These are phyloP conservation scores for Globisporangium echinulatum DNA, from an alignment of 352 stramenopile genomes.

Conservation along the genomic window DNA sequence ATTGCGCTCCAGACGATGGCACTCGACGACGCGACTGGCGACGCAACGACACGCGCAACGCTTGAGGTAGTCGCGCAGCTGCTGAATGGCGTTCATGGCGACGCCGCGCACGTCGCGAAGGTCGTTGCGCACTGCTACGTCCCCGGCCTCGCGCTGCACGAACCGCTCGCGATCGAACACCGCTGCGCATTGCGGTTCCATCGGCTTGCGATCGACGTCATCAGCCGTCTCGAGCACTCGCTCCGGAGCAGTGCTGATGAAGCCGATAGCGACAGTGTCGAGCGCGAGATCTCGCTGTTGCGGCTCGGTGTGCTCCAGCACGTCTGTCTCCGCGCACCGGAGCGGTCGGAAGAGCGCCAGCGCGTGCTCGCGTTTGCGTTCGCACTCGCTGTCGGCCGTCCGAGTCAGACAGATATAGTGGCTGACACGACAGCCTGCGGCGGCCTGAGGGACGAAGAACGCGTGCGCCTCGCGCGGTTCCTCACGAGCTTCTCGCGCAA, in stretches of 20 bases:
- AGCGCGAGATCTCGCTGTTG: constrained; percentile 36
- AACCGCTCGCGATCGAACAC: constrained; percentile 45
- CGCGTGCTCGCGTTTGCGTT: constrained; percentile 58
- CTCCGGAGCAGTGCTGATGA: constrained; percentile 14
- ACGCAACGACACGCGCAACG: constrained; percentile 29
- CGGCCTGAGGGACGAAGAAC: constrained; percentile 46
- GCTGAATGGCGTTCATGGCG: constrained; percentile 44
- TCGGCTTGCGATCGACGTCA: constrained; percentile 48
- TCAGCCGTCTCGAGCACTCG: constrained; percentile 29
- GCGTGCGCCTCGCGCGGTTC: constrained; percentile 54
- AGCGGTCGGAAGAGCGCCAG: constrained; percentile 62
- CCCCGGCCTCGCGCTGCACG: constrained; percentile 60
- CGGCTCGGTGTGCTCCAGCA: constrained; percentile 65
- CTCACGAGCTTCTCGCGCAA: constrained; percentile 71
- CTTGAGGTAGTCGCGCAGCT: constrained; percentile 40
- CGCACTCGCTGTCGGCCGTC: constrained; percentile 23
- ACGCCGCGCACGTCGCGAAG: constrained; percentile 41
- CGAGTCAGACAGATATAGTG: not conserved
- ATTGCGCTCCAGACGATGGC: constrained; percentile 54
- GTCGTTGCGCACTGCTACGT: constrained; percentile 72
- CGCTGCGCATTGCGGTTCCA: constrained; percentile 56
- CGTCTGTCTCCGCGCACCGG: constrained; percentile 67
- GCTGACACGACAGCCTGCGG: not conserved
- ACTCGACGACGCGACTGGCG: constrained; percentile 32
- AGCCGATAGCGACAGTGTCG: constrained; percentile 23